phyloP scores from a whole-genome alignment of 2,329 filamentous ascomycete species.

The Xylariaceae sp. region DNA sequence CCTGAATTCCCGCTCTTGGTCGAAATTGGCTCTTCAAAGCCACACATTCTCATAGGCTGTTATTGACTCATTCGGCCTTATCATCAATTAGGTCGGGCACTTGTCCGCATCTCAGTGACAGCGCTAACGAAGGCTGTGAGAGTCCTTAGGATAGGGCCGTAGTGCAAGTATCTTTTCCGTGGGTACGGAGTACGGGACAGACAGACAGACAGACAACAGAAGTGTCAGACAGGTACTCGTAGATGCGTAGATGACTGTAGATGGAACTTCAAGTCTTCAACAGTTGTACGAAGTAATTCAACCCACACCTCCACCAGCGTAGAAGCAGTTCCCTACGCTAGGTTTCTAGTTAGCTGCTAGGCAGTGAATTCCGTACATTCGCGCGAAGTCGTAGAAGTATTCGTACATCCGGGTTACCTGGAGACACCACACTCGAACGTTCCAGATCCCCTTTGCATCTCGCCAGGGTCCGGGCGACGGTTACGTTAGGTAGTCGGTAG shows the following conservation, averaged over 20 bases:
- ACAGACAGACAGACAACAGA: no score
- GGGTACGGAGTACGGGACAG: no score
- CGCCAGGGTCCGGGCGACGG: slow-evolving; percentile 4
- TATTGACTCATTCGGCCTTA: neutral
- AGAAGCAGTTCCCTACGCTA: neutral
- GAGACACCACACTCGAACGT: slow-evolving; percentile 1
- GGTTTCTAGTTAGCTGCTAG: neutral
- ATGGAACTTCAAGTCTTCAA: no score
- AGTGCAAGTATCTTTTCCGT: neutral
- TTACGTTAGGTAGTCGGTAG: neutral
- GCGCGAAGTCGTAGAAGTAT: no score
- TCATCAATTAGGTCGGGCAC: neutral
- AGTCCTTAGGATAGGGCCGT: neutral
- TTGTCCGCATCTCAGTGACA: neutral
- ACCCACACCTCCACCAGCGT: neutral
- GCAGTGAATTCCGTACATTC: neutral
- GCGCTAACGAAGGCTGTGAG: neutral
- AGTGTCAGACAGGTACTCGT: no score
- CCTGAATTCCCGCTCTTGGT: neutral
- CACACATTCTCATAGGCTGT: neutral
- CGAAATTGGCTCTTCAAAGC: neutral
- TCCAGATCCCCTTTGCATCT: slow-evolving; percentile 14
- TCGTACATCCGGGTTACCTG: neutral
- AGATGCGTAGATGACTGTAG: no score
- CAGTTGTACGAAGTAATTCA: neutral